Evolutionary conservation across 352 stramenopile genomes (phyloP).

Genomic region (Globisporangium spinosum): DNA sequence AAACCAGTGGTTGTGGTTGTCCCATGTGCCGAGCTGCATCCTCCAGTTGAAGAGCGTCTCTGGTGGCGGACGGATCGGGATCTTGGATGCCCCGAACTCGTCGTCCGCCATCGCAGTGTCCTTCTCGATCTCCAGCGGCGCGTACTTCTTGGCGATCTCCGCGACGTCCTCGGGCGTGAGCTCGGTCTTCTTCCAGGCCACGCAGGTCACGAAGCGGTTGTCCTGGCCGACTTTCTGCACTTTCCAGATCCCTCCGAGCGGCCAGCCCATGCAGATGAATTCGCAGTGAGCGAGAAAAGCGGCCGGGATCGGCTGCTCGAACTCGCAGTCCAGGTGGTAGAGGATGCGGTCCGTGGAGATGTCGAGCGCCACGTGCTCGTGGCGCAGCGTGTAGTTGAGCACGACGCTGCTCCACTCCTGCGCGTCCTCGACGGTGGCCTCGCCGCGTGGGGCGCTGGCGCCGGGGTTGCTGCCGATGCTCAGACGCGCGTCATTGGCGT

Average conservation of each 20-base stretch:
- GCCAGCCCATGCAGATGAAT: constrained; percentile 46
- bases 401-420: constrained; percentile 50
- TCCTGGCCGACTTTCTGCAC: constrained; percentile 31
- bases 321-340: constrained; percentile 43
- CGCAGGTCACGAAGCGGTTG: constrained; percentile 32
- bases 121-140: constrained; percentile 6
- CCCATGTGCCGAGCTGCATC: constrained; percentile 50
- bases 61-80: constrained; percentile 12
- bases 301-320: constrained; percentile 35
- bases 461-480: constrained; percentile 10
- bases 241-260: constrained; percentile 50
- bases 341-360: constrained; percentile 44
- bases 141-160: constrained; percentile 35
- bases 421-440: constrained; percentile 19
- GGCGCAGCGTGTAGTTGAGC: constrained; percentile 33
- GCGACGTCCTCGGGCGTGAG: constrained; percentile 38
- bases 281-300: constrained; percentile 31
- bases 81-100: not conserved
- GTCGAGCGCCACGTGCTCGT: constrained; percentile 47
- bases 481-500: constrained; percentile 3
- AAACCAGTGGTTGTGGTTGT: constrained; percentile 44
- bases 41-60: constrained; percentile 49
- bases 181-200: constrained; percentile 53
- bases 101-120: not conserved
- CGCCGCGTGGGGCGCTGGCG: not conserved